Evolutionary conservation across 176 grass and related monocot genomes (phyloP), one percentile per base, ranked within the genome.

Genomic region (Rhynchospora breviuscula): DNA sequence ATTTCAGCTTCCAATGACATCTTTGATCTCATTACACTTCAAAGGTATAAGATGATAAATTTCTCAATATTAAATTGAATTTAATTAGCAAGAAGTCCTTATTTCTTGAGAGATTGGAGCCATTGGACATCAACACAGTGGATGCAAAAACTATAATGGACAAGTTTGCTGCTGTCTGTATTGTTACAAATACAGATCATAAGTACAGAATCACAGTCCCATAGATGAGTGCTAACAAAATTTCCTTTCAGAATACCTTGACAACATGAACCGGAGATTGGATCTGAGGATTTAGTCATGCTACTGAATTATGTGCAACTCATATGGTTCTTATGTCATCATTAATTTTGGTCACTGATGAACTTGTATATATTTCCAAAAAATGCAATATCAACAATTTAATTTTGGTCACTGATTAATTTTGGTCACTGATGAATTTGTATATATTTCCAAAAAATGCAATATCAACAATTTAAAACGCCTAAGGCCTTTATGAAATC

Each of bases 111-210:
- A n/a, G n/a, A n/a, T 84, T 94, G 83, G 63, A 94, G 75, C 90
- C 92, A 63, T 85, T 94, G 79, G 87, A 91, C 60, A 54, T 93
- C 64, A 62, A 90, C 65, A 73, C 62, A 84, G 72, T 93, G n/a
- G 85, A 89, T 60, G 74, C 57, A 26, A 94, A 98, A 85, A 94
- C 89, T 67, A 94, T 97, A 45, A 81, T 87, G 33, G 95, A 94
- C 85, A 98, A 98, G 76, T 94, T 93, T 70, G 95, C 92, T 82
- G 95, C 95, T 63, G 92, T 91, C 79, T 90, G 90, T 78, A 97
- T 97, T 87, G 87, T 59, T 21, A 43, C 11, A 19, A 43, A 63
- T 14, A n/a, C n/a, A 79, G 1, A 18, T 23, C 7, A 3, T 35
- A 1, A 63, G 57, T 61, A 43, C 33, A 43, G 43, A 82, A 53